phyloP scores from a whole-genome alignment of 2,329 filamentous ascomycete species.

The Xylariaceae sp. region DNA sequence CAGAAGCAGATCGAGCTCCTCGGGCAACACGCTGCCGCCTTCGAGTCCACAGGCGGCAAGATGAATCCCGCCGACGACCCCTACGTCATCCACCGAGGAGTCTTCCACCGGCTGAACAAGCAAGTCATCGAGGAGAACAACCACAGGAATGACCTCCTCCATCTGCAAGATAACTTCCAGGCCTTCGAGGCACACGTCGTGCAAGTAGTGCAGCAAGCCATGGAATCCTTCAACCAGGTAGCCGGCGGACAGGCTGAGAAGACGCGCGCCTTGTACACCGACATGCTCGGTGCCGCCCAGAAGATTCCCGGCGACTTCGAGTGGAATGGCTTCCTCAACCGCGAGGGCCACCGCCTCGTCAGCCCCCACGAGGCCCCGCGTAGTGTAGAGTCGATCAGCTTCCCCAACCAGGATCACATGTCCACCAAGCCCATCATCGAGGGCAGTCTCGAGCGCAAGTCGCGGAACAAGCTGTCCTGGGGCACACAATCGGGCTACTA shows the following conservation, averaged over 20 bases:
- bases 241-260: slow-evolving; percentile 78
- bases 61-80: slow-evolving; percentile 74
- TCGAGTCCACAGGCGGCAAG: slow-evolving; percentile 70
- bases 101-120: slow-evolving; percentile 79
- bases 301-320: slow-evolving; percentile 81
- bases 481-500: slow-evolving; percentile 82
- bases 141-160: slow-evolving; percentile 84
- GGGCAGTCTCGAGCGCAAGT: slow-evolving; percentile 85
- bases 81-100: slow-evolving; percentile 78
- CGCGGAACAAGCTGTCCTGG: slow-evolving; percentile 74
- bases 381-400: slow-evolving; percentile 67
- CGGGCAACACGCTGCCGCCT: slow-evolving; percentile 76
- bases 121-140: slow-evolving; percentile 96
- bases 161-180: slow-evolving; percentile 86
- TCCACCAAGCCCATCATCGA: slow-evolving; percentile 81
- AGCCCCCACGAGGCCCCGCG: slow-evolving; percentile 73
- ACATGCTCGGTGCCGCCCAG: slow-evolving; percentile 75
- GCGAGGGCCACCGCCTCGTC: slow-evolving; percentile 69
- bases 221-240: slow-evolving; percentile 79
- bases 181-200: slow-evolving; percentile 85
- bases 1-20: slow-evolving; percentile 97
- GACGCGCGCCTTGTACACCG: slow-evolving; percentile 72
- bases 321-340: slow-evolving; percentile 78
- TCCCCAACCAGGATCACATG: slow-evolving; percentile 83
- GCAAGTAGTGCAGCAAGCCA: slow-evolving; percentile 73